Evolutionary conservation across 202 grass and related monocot genomes (phyloP).

Genomic region (Zizania palustris): DNA sequence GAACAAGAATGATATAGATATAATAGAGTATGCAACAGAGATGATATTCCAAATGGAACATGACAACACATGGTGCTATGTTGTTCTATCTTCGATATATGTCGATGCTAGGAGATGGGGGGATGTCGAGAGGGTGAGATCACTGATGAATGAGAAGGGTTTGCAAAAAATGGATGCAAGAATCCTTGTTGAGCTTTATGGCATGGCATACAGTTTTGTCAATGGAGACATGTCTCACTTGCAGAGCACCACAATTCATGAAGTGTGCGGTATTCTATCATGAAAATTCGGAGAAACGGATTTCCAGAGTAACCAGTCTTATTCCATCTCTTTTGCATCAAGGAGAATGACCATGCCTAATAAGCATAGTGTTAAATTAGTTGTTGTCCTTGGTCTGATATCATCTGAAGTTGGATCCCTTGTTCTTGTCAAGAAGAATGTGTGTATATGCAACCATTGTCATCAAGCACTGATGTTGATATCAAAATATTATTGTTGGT

Average conservation of each 20-base stretch:
- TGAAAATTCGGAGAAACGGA: constrained; percentile 55
- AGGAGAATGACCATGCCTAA: too few species aligned
- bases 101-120: constrained; percentile 68
- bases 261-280: constrained; percentile 61
- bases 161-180: constrained; percentile 51
- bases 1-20: too few species aligned
- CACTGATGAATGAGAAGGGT: too few species aligned
- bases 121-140: too few species aligned
- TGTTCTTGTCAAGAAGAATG: constrained; percentile 83
- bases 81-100: constrained; percentile 72
- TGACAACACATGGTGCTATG: constrained; percentile 83
- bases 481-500: constrained; percentile 73
- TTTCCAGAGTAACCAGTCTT: constrained; percentile 11
- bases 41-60: constrained; percentile 76
- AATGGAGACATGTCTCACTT: too few species aligned
- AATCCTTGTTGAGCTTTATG: constrained; percentile 63
- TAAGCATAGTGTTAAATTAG: too few species aligned
- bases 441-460: constrained; percentile 71
- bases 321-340: constrained; percentile 8
- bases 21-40: constrained; percentile 71
- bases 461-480: constrained; percentile 78
- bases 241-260: constrained; percentile 53
- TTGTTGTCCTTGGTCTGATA: too few species aligned
- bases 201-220: constrained; percentile 60
- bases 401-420: constrained; percentile 57